phyloP scores from a whole-genome alignment of 2,329 filamentous ascomycete species.

The Colletotrichum liriopes region DNA sequence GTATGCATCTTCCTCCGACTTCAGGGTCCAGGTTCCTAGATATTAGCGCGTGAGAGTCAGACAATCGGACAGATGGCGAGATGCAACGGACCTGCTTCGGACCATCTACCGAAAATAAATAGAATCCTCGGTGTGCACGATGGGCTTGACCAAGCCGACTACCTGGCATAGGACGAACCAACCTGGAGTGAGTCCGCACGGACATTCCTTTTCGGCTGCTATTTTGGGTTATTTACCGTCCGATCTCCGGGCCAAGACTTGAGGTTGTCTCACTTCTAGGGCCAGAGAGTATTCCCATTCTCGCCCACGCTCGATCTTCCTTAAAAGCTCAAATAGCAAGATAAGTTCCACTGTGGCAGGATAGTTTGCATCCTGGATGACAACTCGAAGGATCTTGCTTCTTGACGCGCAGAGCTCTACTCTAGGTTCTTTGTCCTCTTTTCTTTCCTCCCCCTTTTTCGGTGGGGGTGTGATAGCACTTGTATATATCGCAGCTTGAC shows the following conservation, averaged over 20 bases:
- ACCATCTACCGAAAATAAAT: background rate
- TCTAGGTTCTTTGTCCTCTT: no score
- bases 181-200: constrained; percentile 14
- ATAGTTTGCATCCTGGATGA: background rate
- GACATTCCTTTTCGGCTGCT: constrained; percentile 10
- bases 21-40: constrained; percentile 11
- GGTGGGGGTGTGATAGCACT: background rate
- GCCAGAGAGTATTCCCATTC: background rate
- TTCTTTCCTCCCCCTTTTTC: background rate
- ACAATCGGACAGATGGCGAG: background rate
- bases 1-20: background rate
- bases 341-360: background rate
- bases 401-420: background rate
- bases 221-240: constrained; percentile 18
- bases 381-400: background rate
- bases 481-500: background rate
- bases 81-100: background rate
- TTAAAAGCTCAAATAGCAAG: background rate
- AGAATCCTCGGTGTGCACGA: background rate
- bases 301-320: background rate
- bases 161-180: constrained; percentile 21
- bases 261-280: constrained; percentile 14
- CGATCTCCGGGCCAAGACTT: constrained; percentile 24
- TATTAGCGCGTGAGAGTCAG: background rate
- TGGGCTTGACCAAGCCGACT: background rate